Percentiles rank a stretch among this genome's conserved stretches.
These are phyloP conservation scores for Hyaloscypha hepaticicola DNA, from an alignment of 495 filamentous ascomycete genomes.

Conservation along the genomic window DNA sequence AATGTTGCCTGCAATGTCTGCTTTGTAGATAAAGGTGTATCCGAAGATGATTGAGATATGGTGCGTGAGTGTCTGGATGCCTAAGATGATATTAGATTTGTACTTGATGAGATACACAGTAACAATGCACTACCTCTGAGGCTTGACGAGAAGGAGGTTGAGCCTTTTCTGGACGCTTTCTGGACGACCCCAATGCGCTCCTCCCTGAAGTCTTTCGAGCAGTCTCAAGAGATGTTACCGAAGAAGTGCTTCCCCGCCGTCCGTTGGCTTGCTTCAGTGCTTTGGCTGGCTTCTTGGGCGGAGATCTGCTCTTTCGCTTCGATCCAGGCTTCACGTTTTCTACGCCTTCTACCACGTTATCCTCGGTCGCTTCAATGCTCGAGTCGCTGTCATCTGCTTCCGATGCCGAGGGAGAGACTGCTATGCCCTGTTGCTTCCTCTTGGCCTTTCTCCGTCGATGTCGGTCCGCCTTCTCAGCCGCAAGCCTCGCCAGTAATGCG, in stretches of 20 bases:
- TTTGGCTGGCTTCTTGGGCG: not conserved
- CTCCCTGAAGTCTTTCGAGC: not conserved
- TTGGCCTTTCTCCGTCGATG: slow-evolving; percentile 50
- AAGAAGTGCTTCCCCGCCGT: not conserved
- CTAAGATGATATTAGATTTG: not conserved
- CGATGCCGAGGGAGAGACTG: slow-evolving; percentile 5
- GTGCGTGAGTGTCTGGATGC: not conserved
- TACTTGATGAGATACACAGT: no score
- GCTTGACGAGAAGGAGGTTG: not conserved
- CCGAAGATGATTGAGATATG: slow-evolving; percentile 6
- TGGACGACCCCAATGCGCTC: not conserved
- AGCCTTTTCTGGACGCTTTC: not conserved
- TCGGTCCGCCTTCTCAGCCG: slow-evolving; percentile 40
- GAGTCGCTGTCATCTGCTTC: slow-evolving; percentile 22
- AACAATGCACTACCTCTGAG: slow-evolving; percentile 4
- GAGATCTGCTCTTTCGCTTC: not conserved
- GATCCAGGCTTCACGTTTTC: slow-evolving; percentile 3
- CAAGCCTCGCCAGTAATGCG: slow-evolving; percentile 29
- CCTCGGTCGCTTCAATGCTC: slow-evolving; percentile 16
- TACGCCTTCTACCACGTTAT: slow-evolving; percentile 4
- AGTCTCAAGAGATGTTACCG: not conserved
- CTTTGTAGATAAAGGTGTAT: not conserved
- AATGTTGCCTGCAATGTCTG: not conserved
- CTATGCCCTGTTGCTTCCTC: slow-evolving; percentile 12
- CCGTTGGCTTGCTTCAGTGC: not conserved